These are phyloP conservation scores for Skeletonema costatum DNA, from an alignment of 108 stramenopile species.

Conservation along the genomic window DNA sequence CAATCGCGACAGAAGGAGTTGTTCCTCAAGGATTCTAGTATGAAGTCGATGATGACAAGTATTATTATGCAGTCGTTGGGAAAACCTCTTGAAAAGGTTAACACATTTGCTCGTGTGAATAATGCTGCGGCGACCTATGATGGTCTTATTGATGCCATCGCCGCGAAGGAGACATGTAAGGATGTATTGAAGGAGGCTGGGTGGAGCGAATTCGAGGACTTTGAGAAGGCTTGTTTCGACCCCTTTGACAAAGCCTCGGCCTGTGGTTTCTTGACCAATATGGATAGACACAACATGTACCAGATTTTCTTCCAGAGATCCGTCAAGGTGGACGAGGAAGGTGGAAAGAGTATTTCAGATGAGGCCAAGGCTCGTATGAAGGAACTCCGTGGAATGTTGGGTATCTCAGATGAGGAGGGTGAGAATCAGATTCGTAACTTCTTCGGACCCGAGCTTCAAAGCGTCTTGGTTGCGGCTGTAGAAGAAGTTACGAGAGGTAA, in stretches of 20 bases:
- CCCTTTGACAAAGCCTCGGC: constrained; percentile 70
- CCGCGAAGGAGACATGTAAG: constrained; percentile 70
- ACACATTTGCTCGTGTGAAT: constrained; percentile 76
- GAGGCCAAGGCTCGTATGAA: constrained; percentile 54
- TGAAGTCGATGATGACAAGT: constrained; percentile 59
- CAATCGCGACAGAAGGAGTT: constrained; percentile 69
- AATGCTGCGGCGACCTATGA: constrained; percentile 79
- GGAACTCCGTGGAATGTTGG: constrained; percentile 70
- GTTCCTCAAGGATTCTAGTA: constrained; percentile 58
- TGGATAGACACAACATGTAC: constrained; percentile 75
- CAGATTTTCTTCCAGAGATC: constrained; percentile 71
- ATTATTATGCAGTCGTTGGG: constrained; percentile 84
- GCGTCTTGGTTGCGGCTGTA: constrained; percentile 55
- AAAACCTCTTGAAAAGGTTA: constrained; percentile 66
- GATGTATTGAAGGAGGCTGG: constrained; percentile 66
- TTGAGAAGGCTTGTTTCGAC: constrained; percentile 75
- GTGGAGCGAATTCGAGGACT: constrained; percentile 72
- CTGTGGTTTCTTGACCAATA: constrained; percentile 62
- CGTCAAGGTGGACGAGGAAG: constrained; percentile 57
- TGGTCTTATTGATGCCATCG: constrained; percentile 69
- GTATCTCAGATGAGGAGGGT: constrained; percentile 69
- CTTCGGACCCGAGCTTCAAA: constrained; percentile 79
- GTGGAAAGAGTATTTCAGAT: constrained; percentile 54
- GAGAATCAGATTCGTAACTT: constrained; percentile 57
- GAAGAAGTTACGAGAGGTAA: constrained; percentile 68